Base-by-base conservation (phyloP, 2,329 filamentous ascomycete species). In the Whalleya microplaca region DNA sequence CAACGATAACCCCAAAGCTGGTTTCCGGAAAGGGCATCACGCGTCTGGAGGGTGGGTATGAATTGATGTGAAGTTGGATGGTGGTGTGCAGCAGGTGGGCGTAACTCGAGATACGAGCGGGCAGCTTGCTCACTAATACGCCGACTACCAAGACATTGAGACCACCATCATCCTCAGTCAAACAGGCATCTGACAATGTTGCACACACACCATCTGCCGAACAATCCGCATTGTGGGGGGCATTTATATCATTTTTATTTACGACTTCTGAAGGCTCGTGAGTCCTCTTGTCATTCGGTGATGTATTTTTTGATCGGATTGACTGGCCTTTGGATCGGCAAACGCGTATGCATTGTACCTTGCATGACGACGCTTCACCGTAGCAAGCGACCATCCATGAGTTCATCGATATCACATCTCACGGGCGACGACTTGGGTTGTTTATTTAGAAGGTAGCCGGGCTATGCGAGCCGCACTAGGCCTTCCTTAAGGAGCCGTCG, bases 261-360 rank as follows among this genome's bases (percentile, higher is more conserved):
- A 64, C 64, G 59, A 69, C 64, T 57, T 63, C 55, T 53, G 63
- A 61, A 66, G 66, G 66, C 64, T 70, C 64, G 64, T 69, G 64
- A 63, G 64, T 60, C 40, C 47, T 55, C 59, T 61, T 69, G 64
- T 70, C 66, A 69, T 70, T 69, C 64, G 68, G 64, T 55, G 52
- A 41, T 61, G 59, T 59, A 58, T 60, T 54, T 56, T 57, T 61
- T 56, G 61, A 64, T 69, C 60, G 58, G 47, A 59, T 61, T 64
- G 61, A 58, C 59, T 63, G 37, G 56, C 62, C 32, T 56, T 48
- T 48, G 56, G 65, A 68, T 69, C 63, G 64, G 51, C 59, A 55
- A 63, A 51, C 62, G 66, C 53, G 53, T 53, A 65, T 65, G 62
- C 66, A 61, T 60, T 60, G 68, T 69, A 70, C 68, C 68, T 70